phyloP scores from a whole-genome alignment of 768 basidiomycete genomes.

The Boletus subcaerulescens region DNA sequence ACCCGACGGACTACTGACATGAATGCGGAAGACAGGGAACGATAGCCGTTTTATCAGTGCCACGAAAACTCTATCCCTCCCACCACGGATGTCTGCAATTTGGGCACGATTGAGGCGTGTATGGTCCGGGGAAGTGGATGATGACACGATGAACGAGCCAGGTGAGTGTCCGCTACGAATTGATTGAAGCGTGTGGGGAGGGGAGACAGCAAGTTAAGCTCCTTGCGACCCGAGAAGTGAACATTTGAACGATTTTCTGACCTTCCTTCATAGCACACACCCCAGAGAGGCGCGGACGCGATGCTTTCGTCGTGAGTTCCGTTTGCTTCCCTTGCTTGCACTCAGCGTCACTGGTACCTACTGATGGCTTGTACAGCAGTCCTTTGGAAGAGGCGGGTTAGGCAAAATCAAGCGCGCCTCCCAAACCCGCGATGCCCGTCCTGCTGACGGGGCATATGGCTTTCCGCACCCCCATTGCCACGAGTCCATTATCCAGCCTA shows the following conservation, averaged over 20 bases:
- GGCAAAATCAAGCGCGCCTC: slow-evolving; percentile 63
- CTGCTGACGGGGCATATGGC: slow-evolving; percentile 49
- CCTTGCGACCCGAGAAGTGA: background rate
- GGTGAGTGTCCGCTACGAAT: slow-evolving; percentile 4
- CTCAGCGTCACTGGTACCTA: background rate
- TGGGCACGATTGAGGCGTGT: slow-evolving; percentile 14
- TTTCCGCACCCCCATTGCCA: slow-evolving; percentile 55
- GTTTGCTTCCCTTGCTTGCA: background rate
- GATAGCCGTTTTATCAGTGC: slow-evolving; percentile 6
- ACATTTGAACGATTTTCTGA: background rate
- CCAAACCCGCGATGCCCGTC: slow-evolving; percentile 42
- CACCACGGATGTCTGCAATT: slow-evolving; percentile 19
- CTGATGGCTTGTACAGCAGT: slow-evolving; percentile 34
- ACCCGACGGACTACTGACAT: background rate
- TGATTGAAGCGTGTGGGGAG: slow-evolving; percentile 1
- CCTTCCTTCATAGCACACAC: slow-evolving; percentile 23
- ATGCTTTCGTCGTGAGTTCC: slow-evolving; percentile 45
- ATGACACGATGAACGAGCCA: slow-evolving; percentile 9
- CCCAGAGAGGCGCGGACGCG: slow-evolving; percentile 48
- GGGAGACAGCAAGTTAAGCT: slow-evolving; percentile 23
- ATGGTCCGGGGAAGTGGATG: slow-evolving; percentile 7
- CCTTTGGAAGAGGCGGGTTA: slow-evolving; percentile 64
- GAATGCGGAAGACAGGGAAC: background rate
- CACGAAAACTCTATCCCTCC: slow-evolving; percentile 6
- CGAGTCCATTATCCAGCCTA: slow-evolving; percentile 43